Base-by-base conservation (phyloP, 257 asterid genomes). In the Nyctanthes arbortristis region DNA sequence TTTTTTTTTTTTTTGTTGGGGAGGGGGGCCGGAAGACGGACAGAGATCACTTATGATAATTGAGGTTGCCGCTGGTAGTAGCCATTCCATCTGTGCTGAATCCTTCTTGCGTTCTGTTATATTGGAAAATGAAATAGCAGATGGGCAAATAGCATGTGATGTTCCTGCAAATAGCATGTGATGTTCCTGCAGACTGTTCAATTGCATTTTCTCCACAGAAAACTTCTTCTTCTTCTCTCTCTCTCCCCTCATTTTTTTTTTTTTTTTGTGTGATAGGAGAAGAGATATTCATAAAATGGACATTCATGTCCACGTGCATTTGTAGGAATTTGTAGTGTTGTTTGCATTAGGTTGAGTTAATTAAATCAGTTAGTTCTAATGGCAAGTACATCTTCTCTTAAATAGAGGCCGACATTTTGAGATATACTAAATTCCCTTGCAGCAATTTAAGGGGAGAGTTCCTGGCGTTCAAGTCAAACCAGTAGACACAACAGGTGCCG, bases 401-500 rank as follows among this genome's bases (percentile, higher is more conserved):
- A 37, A 13, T 27, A 22, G 35, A 43, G 16, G n/a, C 24, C 60
- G 31, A 45, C 20, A 33, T 24, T 70, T 54, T 60, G 45, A 70
- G 39, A 63, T 56, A 22, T 32, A 36, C 39, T 60, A 22, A 63
- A 58, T 62, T 66, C n/a, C 20, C 65, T 35, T 39, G 71, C 89
- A 93, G 98, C 73, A 84, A 81, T 93, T 90, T 80, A 87, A 81
- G 73, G 98, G 98, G 73, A 81, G 90, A 84, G 95, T 88, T 65
- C 60, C 79, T n/a, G 88, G 88, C 45, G 33, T 82, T 35, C 72
- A 84, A 72, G 96, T 93, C 60, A 82, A 88, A 68, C 11, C 93
- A 11, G 79, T 92, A 33, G 98, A 92, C 84, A 89, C 96, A 56
- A 93, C 88, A 47, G 98, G 98, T 27, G 98, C 98, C 20, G 98